Conservation (phyloP, 73 alveolate genomes). For the Paramecium caudatum region DNA sequence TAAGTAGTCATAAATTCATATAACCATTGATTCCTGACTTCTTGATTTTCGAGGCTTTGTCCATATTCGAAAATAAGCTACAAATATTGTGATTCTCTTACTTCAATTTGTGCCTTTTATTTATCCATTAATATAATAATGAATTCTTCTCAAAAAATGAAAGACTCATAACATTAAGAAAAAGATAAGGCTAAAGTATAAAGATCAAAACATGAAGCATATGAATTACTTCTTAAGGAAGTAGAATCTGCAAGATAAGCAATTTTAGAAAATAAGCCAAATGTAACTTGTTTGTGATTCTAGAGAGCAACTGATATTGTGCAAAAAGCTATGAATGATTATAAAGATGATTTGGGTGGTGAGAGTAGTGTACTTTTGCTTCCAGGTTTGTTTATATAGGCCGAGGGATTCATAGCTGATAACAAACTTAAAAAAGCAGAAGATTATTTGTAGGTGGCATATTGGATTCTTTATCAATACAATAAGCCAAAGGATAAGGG, state of each 20-base stretch:
- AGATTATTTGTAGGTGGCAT: slow-evolving; percentile 88
- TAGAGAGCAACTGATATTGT: slow-evolving; percentile 72
- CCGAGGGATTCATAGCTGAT: slow-evolving; percentile 81
- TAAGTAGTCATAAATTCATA: not conserved
- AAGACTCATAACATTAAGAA: slow-evolving; percentile 29
- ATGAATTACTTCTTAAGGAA: not conserved
- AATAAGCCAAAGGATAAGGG: slow-evolving; percentile 76
- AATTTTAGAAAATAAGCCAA: not conserved
- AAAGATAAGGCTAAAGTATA: not conserved
- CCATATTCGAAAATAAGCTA: slow-evolving; percentile 54
- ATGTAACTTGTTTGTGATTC: slow-evolving; percentile 14
- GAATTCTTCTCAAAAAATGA: slow-evolving; percentile 34
- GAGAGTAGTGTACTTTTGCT: slow-evolving; percentile 85
- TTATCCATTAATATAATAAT: slow-evolving; percentile 28
- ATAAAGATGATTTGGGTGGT: slow-evolving; percentile 77
- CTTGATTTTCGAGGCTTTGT: slow-evolving; percentile 6
- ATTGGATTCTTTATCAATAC: slow-evolving; percentile 84
- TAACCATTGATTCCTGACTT: not conserved
- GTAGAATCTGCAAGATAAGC: slow-evolving; percentile 22
- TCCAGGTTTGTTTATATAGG: slow-evolving; percentile 90
- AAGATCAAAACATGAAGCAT: slow-evolving; percentile 12
- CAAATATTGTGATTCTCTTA: not conserved
- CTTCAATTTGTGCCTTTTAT: not conserved
- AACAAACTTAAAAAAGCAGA: slow-evolving; percentile 88
- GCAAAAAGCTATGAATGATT: slow-evolving; percentile 65